Evolutionary conservation across 371 early-diverging fungal genomes (phyloP), one percentile per base, ranked within the genome.

Genomic region (Funneliformis caledonium): DNA sequence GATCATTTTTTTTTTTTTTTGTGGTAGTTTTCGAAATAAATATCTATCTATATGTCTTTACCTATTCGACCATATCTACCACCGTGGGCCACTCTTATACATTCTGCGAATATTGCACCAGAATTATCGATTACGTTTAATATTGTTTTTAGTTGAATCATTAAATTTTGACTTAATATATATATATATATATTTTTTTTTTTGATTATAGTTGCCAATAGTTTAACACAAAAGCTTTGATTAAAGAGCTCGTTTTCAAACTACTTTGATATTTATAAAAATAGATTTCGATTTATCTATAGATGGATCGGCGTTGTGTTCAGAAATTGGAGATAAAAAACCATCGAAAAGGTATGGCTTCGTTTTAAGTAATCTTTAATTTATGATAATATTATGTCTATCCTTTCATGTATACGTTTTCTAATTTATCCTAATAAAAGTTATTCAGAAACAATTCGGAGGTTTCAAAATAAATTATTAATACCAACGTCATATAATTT

Each of bases 121-220:
- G 97, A 96, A 88, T 98, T 98, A 91, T 98, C 98, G 85, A 97
- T 96, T 75, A 98, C 98, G 83, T 94, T 93, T 81, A 95, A 85
- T 80, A 92, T 89, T 62, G 92, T 92, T 83, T 96, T 95, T 72
- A 95, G 88, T 85, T 94, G 94, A 85, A 96, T 94, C 95, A 95
- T 96, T 48, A 37, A 3, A 37, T 19, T 56, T 56, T 56, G 47
- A 1, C 19, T 7, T 56, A 26, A 26, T 26, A 26, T 26, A 26
- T 26, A 26, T 26, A 26, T 26, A 26, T 26, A 26, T 26, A 37
- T 37, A 2, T 37, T 37, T 37, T 37, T 37, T 37, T 37, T 37
- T 37, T 37, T 37, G 37, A 37, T 37, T 37, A 37, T 37, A 37
- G 37, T 37, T 37, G 37, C 37, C 37, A 37, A 37, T 26, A 37